A percentile compares a stretch with the other conserved stretches of the same genome.
phyloP scores from a whole-genome alignment of 2,329 filamentous ascomycete species.

The Orbilia brochopaga region DNA sequence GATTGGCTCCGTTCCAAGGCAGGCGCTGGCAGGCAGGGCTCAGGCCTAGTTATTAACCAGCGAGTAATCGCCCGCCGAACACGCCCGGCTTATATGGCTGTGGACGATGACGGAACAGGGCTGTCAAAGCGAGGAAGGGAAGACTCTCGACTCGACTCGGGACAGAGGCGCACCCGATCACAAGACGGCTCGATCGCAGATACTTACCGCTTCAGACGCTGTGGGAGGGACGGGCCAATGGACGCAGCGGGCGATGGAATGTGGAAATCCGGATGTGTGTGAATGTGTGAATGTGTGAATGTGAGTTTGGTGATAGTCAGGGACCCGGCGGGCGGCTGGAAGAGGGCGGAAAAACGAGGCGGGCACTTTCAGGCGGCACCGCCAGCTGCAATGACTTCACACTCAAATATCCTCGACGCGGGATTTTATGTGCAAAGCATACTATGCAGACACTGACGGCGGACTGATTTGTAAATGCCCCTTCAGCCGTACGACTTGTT shows the following conservation, averaged over 20 bases:
- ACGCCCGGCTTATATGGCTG: neutral
- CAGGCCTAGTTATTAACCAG: neutral
- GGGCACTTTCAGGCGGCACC: constrained; percentile 35
- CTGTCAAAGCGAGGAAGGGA: constrained; percentile 42
- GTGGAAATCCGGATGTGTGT: too few relatives aligned
- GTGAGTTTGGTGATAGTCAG: constrained; percentile 30
- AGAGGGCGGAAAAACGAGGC: constrained; percentile 43
- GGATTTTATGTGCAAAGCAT: too few relatives aligned
- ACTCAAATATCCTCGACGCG: neutral
- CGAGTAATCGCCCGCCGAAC: neutral
- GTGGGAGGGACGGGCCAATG: constrained; percentile 1
- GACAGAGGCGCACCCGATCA: constrained; percentile 14
- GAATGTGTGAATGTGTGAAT: too few relatives aligned
- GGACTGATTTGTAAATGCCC: too few relatives aligned
- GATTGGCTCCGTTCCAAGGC: constrained; percentile 4
- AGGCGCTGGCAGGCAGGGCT: constrained; percentile 1
- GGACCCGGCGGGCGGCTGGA: constrained; percentile 31
- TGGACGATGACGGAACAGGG: constrained; percentile 10
- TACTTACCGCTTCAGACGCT: neutral
- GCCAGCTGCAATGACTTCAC: neutral
- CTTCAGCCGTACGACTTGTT: too few relatives aligned
- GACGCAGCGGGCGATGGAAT: neutral
- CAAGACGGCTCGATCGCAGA: neutral
- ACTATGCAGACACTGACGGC: too few relatives aligned
- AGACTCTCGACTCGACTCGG: constrained; percentile 7